These are phyloP conservation scores for Colletotrichum spaethianum DNA, from an alignment of 2,329 filamentous ascomycete species.

Conservation along the genomic window DNA sequence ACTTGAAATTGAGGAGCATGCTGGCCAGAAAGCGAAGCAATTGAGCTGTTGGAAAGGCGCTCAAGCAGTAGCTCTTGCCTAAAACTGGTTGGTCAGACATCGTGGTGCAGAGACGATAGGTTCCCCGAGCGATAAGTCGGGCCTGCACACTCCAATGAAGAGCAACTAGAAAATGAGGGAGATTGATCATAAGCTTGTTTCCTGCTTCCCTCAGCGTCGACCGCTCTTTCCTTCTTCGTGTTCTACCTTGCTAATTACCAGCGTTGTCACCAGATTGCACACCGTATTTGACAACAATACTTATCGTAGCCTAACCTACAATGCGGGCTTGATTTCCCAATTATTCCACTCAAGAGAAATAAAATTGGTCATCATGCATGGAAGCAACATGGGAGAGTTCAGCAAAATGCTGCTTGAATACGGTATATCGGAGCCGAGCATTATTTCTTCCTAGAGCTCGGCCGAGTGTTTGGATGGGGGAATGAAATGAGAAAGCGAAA, in stretches of 20 bases:
- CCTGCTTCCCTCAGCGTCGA: too few species aligned
- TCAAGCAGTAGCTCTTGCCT: neutral
- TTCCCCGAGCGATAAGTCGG: neutral
- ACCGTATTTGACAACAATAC: too few species aligned
- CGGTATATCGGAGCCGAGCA: neutral
- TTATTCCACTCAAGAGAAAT: too few species aligned
- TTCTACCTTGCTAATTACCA: too few species aligned
- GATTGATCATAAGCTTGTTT: neutral
- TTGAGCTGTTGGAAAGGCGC: fast-evolving
- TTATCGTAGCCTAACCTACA: too few species aligned
- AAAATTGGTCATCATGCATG: neutral
- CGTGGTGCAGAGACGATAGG: neutral
- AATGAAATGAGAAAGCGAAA: neutral
- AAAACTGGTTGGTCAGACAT: too few species aligned
- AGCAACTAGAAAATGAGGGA: neutral
- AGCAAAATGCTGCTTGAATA: neutral
- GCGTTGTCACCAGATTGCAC: too few species aligned
- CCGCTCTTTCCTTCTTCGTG: too few species aligned
- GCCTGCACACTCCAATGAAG: neutral
- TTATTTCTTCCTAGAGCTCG: neutral
- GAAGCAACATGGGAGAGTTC: neutral
- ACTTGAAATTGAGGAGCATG: fast-evolving
- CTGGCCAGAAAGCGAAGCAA: too few species aligned
- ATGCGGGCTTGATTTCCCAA: too few species aligned
- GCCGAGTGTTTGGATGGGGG: neutral